These are phyloP conservation scores for Yarrowia sp. DNA, from an alignment of 805 yeast genomes.

Conservation along the genomic window DNA sequence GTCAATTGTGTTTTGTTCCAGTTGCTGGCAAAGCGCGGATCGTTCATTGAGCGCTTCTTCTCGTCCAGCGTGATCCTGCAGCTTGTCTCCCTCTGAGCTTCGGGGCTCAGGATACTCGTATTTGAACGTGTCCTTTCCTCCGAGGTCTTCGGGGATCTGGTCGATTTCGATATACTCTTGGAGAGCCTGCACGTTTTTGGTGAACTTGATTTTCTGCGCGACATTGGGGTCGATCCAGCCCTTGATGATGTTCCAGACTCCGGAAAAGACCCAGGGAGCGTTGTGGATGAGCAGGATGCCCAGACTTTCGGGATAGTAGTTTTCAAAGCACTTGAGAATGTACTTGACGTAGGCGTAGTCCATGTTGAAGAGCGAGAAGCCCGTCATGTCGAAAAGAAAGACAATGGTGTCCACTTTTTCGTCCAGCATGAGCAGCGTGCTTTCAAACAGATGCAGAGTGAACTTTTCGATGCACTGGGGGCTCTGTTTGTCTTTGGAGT, in stretches of 20 bases:
- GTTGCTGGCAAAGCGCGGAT: conserved; percentile 3
- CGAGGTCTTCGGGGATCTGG: conserved; percentile 59
- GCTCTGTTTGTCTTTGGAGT: conserved; percentile 53
- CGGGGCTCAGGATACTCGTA: conserved; percentile 53
- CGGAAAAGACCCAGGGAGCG: conserved; percentile 84
- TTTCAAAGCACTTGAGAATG: conserved; percentile 72
- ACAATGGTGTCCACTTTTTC: conserved; percentile 61
- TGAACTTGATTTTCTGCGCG: conserved; percentile 70
- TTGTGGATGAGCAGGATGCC: conserved; percentile 69
- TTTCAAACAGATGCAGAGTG: conserved; percentile 64
- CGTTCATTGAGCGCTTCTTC: conserved; percentile 15
- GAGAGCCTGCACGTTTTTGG: conserved; percentile 59
- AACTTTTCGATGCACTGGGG: conserved; percentile 60
- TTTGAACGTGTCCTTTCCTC: conserved; percentile 56
- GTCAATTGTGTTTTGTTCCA: conserved; percentile 16
- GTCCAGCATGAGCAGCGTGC: conserved; percentile 50
- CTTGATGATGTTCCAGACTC: conserved; percentile 78
- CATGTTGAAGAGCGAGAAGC: conserved; percentile 74
- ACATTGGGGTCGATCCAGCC: conserved; percentile 86
- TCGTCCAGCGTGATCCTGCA: conserved; percentile 8
- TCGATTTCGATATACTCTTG: conserved; percentile 49
- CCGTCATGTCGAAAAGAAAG: conserved; percentile 69
- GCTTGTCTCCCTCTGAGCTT: conserved; percentile 45
- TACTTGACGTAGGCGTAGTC: conserved; percentile 77
- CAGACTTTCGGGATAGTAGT: conserved; percentile 79